Evolutionary conservation across 805 yeast species (phyloP).

Genomic region (Cyberlindnera americana): DNA sequence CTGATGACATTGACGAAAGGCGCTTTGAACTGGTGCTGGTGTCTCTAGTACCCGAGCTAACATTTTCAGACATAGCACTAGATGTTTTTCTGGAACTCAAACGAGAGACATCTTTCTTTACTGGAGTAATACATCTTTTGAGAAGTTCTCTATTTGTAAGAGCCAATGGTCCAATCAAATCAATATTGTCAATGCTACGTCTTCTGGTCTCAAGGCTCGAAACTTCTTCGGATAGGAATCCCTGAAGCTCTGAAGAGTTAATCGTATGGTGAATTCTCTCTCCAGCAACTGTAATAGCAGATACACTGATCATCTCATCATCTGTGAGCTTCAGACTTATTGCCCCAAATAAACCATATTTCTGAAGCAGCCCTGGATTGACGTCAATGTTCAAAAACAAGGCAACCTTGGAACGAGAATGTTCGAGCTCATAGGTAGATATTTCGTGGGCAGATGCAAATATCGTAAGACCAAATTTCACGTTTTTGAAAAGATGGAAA

Average conservation of each 20-base stretch:
- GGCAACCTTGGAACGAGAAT: slow-evolving; percentile 57
- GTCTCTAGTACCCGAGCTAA: slow-evolving; percentile 12
- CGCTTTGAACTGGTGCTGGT: slow-evolving; percentile 17
- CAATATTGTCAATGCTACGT: slow-evolving; percentile 11
- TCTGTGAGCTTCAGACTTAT: slow-evolving; percentile 43
- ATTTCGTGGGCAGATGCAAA: slow-evolving; percentile 72
- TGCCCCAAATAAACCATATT: slow-evolving; percentile 41
- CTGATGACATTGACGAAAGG: slow-evolving; percentile 21
- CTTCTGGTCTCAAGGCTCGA: slow-evolving; percentile 28
- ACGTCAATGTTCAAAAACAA: slow-evolving; percentile 60
- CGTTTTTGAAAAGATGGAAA: slow-evolving; percentile 73
- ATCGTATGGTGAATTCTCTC: slow-evolving; percentile 27
- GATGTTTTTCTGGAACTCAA: slow-evolving; percentile 12
- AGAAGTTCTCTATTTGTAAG: slow-evolving; percentile 14
- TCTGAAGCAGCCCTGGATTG: slow-evolving; percentile 33
- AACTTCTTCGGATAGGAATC: slow-evolving; percentile 36
- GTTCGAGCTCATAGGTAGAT: slow-evolving; percentile 48
- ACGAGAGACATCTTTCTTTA: neutral
- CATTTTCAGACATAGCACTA: slow-evolving; percentile 7
- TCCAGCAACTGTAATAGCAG: slow-evolving; percentile 25
- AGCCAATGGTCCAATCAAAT: slow-evolving; percentile 12
- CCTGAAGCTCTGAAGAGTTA: slow-evolving; percentile 32
- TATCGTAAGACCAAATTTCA: slow-evolving; percentile 36
- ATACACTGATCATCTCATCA: slow-evolving; percentile 27
- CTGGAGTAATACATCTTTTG: neutral